Base-by-base conservation (phyloP, 257 asterid genomes). In the Hygrophila difformis region DNA sequence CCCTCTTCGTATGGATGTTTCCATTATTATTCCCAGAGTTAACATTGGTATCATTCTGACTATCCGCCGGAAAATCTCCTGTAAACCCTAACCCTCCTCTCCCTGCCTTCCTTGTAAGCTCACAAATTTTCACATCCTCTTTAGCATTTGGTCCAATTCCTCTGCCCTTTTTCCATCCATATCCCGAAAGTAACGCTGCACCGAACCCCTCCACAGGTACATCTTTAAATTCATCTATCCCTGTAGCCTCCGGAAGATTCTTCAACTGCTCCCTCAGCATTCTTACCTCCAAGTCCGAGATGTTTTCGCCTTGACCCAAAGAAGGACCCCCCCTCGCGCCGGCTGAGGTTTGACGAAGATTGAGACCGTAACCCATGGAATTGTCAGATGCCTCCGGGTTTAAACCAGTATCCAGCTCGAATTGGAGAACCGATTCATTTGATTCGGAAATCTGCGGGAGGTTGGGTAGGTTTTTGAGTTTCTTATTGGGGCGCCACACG, bases 111-210 rank as follows among this genome's bases (percentile, higher is more conserved):
- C 76, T 91, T n/a, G n/a, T n/a, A 56, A 71, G 82, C 16, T 66
- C 87, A 51, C 82, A 94, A 37, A 87, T 84, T 0, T 94, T 96
- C 64, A 91, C 76, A 56, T 79, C 94, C 15, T 26, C 46, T 22
- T 38, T 85, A 2, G 77, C 88, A 2, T 83, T 87, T 54, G 69
- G 31, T 35, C 76, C 79, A 2, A 66, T 34, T n/a, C n/a, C n/a
- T n/a, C n/a, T n/a, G n/a, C n/a, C n/a, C n/a, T n/a, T n/a, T n/a
- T n/a, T n/a, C n/a, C n/a, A n/a, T n/a, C n/a, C n/a, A n/a, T n/a
- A n/a, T n/a, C n/a, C n/a, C n/a, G n/a, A n/a, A n/a, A n/a, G n/a
- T n/a, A n/a, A n/a, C n/a, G n/a, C n/a, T n/a, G n/a, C n/a, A n/a
- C n/a, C n/a, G n/a, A n/a, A n/a, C n/a, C n/a, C n/a, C 12, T 55